Base-by-base conservation (phyloP, 768 basidiomycete species). In the Podaxis sp. region DNA sequence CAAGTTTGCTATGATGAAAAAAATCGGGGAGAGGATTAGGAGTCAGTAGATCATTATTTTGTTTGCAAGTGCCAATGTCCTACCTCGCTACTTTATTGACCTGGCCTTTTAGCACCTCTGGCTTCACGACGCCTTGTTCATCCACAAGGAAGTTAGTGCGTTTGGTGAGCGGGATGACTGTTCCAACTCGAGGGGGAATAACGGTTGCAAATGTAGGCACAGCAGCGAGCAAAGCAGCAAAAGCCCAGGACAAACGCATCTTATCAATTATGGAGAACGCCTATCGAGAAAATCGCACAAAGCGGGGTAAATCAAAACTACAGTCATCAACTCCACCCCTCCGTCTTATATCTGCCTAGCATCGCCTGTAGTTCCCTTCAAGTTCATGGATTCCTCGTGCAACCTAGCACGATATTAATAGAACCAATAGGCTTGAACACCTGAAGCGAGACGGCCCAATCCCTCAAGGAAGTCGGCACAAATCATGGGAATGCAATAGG, bases 1-100 rank as follows among this genome's bases (percentile, higher is more conserved):
- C 65, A 53, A 81, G 68, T 75, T 84, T 84, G 44, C 83, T 83
- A 64, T 15, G n/a, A 26, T 24, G 42, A 6, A 38, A 6, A 38
- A 57, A n/a, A 28, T 17, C 7, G 9, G 44, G 19, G 44, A 51
- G 39, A 24, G 26, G 11, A 30, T 51, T 13, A 26, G 39, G 22
- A 8, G 17, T 42, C 5, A 24, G 28, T 63, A 66, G 19, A 3
- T 6, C 15, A n/a, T 5, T 19, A 38, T 4, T 26, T n/a, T 26
- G 24, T 56, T 11, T 12, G 13, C n/a, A 12, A 19, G 8, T 33
- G 26, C 13, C 4, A 4, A 15, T 30, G 6, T 26, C 22, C 28
- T 61, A 73, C 74, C 63, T 69, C 9, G 65, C 63, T 2, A 66
- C 63, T 30, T 63, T 70, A 2, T 64, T 51, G 36, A 73, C 19